phyloP scores from a whole-genome alignment of 768 basidiomycete genomes.

The Candolleomyces efflorescens region DNA sequence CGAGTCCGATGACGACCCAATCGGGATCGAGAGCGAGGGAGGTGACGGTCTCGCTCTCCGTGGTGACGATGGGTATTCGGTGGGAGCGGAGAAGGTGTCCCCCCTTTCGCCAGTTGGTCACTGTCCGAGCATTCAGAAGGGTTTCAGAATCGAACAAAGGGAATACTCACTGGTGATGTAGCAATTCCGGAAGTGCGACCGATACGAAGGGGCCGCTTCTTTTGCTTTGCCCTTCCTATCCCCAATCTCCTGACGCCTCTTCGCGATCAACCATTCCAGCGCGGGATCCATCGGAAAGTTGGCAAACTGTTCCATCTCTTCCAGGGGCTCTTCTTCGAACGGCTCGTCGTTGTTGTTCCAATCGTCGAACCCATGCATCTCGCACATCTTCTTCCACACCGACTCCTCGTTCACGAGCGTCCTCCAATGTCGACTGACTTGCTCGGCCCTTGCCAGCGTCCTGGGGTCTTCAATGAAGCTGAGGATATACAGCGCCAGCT shows the following conservation, averaged over 20 bases:
- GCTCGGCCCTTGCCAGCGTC: conserved; percentile 63
- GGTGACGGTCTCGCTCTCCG: conserved; percentile 71
- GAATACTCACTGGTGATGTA: conserved; percentile 60
- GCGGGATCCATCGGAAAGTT: conserved; percentile 36
- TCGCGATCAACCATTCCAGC: conserved; percentile 32
- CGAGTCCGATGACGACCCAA: conserved; percentile 87
- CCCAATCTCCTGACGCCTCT: conserved; percentile 15
- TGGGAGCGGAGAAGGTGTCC: conserved; percentile 69
- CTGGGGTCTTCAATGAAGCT: conserved; percentile 71
- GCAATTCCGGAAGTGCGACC: conserved; percentile 65
- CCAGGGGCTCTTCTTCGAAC: conserved; percentile 17
- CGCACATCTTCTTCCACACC: conserved; percentile 78
- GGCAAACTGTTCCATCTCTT: conserved; percentile 26
- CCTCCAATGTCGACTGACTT: conserved; percentile 73
- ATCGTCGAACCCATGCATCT: conserved; percentile 38
- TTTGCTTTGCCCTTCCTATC: conserved; percentile 7
- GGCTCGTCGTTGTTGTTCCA: background rate
- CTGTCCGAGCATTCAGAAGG: conserved; percentile 29
- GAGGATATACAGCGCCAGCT: conserved; percentile 74
- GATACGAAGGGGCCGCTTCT: conserved; percentile 50
- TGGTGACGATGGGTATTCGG: conserved; percentile 37
- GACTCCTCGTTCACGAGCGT: conserved; percentile 67
- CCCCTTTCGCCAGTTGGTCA: conserved; percentile 76
- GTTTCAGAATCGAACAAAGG: background rate
- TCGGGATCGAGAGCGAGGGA: conserved; percentile 79